Evolutionary conservation across 768 basidiomycete genomes (phyloP), one percentile per base, ranked within the genome.

Genomic region (Serendipita indica): DNA sequence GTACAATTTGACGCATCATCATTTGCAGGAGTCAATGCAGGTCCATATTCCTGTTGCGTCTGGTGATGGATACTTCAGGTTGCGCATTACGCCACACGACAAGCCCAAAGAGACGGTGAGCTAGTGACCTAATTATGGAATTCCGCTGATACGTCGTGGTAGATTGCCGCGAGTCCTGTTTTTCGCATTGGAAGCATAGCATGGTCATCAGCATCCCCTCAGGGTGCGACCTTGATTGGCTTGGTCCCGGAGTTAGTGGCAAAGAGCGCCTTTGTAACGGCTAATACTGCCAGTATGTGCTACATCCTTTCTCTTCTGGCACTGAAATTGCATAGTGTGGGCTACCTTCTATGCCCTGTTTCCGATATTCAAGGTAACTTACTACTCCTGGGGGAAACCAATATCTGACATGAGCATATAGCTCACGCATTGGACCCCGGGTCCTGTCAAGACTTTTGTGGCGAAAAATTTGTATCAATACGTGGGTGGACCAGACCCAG

Each of bases 1-100:
- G 3, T 27, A 30, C 7, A 46, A 30, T 2, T 14, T 39, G 28
- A 32, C 35, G 1, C 18, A 56, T 30, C 61, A 62, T 33, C 33
- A 16, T 2, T 45, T 58, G 18, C 28, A 56, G 39, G 45, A 63
- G 39, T 62, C 62, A 5, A 45, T 63, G 14, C 28, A 28, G 16
- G 52, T 63, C 3, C 62, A 63, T 39, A 61, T 63, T 13, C 62
- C 62, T 7, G 62, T 63, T 4, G 39, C 60, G 14, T 57, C 49
- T 18, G 62, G 62, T 16, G 62, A 63, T 52, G 62, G 62, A 2
- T 63, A 63, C 33, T 63, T 63, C 39, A 43, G 62, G 12, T 46
- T 63, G 12, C 33, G 62, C 33, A 45, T 63, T 1, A 63, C 61
- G 10, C 59, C 59, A 4, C 13, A 32, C 49, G 45, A 62, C 52